These are phyloP conservation scores for Dictyostelium intermedium DNA, from an alignment of 78 protist genomes.

Conservation along the genomic window DNA sequence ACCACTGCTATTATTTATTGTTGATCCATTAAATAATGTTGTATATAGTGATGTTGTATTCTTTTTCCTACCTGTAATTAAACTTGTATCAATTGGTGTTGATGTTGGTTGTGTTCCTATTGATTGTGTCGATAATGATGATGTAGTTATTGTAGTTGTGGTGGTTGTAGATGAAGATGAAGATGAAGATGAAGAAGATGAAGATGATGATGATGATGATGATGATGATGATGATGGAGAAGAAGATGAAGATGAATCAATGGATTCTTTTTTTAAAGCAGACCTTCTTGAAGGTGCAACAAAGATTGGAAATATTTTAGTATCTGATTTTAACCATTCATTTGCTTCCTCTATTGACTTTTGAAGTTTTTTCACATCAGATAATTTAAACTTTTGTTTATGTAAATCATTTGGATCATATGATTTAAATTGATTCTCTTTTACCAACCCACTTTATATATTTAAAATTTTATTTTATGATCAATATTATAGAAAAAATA, in stretches of 20 bases:
- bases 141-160: neutral
- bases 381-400: constrained; percentile 31
- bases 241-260: neutral
- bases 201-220: neutral
- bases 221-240: neutral
- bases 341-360: constrained; percentile 46
- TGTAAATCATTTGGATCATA: constrained; percentile 10
- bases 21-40: neutral
- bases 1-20: neutral
- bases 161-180: too few species aligned
- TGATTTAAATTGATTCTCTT: constrained; percentile 24
- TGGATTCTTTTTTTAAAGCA: neutral
- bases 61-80: neutral
- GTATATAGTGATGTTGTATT: neutral
- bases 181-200: neutral
- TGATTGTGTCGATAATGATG: neutral
- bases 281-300: neutral
- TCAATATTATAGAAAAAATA: too few species aligned
- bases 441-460: constrained; percentile 49
- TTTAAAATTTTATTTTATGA: too few species aligned
- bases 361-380: constrained; percentile 27
- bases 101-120: neutral
- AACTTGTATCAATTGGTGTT: neutral
- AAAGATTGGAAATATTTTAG: constrained; percentile 16
- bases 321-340: constrained; percentile 4